A percentile compares a stretch with the other conserved stretches of the same genome.
Evolutionary conservation across 345 rosid species (phyloP).

Genomic region (Angophora floribunda): DNA sequence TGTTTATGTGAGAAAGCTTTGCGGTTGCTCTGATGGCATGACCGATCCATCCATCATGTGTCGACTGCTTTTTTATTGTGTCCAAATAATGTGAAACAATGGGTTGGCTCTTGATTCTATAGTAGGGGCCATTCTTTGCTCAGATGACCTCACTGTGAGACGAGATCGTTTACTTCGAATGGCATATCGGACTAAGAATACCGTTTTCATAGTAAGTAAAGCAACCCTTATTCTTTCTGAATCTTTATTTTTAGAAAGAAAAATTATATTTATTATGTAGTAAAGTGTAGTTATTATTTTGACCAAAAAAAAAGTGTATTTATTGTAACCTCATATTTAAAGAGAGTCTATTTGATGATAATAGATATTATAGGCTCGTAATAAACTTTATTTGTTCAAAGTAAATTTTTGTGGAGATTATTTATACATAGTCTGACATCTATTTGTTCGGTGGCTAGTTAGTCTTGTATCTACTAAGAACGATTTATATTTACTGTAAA

Average conservation of each 20-base stretch:
- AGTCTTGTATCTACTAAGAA: too few relatives aligned
- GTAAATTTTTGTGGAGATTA: too few relatives aligned
- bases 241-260: not conserved
- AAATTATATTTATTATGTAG: not conserved
- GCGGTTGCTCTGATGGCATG: not conserved
- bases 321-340: not conserved
- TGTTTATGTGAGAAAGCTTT: not conserved
- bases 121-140: not conserved
- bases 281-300: not conserved
- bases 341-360: not conserved
- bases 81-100: not conserved
- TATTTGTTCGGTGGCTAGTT: too few relatives aligned
- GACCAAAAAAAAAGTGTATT: too few relatives aligned
- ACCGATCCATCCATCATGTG: too few relatives aligned
- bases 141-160: not conserved
- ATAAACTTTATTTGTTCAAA: not conserved
- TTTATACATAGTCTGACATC: too few relatives aligned
- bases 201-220: not conserved
- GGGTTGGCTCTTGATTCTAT: not conserved
- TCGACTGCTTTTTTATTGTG: not conserved
- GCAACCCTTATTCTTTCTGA: not conserved
- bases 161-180: not conserved
- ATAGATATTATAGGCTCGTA: not conserved
- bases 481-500: not conserved
- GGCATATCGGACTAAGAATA: not conserved